Base-by-base conservation (phyloP, 169 alveolate genomes). In the Eimeria sp. region DNA sequence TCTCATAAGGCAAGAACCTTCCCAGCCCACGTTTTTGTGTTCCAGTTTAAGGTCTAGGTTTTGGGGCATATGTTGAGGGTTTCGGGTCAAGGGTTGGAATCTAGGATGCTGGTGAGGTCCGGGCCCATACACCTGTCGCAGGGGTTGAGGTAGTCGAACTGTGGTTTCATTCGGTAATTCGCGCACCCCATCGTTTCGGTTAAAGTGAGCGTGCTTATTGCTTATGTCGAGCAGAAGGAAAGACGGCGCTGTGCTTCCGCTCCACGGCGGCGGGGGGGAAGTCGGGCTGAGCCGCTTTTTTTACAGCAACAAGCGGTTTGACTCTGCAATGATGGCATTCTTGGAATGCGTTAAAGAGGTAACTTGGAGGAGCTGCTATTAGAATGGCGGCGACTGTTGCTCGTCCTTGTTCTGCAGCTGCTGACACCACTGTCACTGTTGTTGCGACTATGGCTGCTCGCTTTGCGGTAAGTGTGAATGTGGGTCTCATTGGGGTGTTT, bases 191-290 rank as follows among this genome's bases (percentile, higher is more conserved):
- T n/a, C 88, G 47, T 27, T 13, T 0, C 25, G 13, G 63, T 47
- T 67, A 20, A 25, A 61, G 94, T 83, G 76, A 16, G 43, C 49
- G n/a, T 40, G 83, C 51, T 73, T 73, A 54, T 73, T 51, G 83
- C 4, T 70, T 65, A 27, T 54, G 61, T 57, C n/a, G 83, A 45
- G 87, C 78, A 94, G 96, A 57, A 94, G 65, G 70, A 70, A 84
- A 72, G 96, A 94, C 70, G 94, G 63, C 58, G 83, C 57, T 25
- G 80, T 83, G n/a, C 78, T 93, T 27, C 96, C 96, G 47, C 89
- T 93, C 30, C 96, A 93, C 43, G 96, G 96, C 57, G 89, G 94
- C 43, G 95, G 96, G 51, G 76, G 90, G 82, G 97, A 95, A 40
- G 87, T 75, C n/a, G 95, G 95, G 18, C 75, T 95, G 61, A 61